Conservation (phyloP, 1,284 basidiomycete species). For the Meira nashicola region DNA sequence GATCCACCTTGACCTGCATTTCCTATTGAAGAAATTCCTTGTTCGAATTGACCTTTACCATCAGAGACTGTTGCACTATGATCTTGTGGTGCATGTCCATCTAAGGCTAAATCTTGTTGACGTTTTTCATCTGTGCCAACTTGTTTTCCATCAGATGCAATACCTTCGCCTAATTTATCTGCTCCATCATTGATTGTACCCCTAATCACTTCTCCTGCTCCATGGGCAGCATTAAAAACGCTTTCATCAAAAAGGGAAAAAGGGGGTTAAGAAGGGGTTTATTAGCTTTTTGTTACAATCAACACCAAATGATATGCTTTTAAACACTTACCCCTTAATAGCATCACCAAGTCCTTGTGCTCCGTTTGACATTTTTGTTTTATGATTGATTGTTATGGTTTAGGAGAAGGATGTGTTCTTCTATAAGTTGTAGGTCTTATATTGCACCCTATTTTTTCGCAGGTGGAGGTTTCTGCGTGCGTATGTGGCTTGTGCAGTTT, state of each 20-base stretch:
- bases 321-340: slow-evolving; percentile 39
- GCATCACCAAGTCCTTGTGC: slow-evolving; percentile 30
- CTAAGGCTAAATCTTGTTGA: neutral
- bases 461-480: too few species aligned
- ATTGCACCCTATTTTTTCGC: too few species aligned
- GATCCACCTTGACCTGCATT: slow-evolving; percentile 7
- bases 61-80: neutral
- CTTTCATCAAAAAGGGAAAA: slow-evolving; percentile 12
- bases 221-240: slow-evolving; percentile 25
- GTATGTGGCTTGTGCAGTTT: too few species aligned
- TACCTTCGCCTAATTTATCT: slow-evolving; percentile 33
- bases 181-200: slow-evolving; percentile 34
- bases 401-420: too few species aligned
- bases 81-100: neutral
- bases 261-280: neutral
- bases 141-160: slow-evolving; percentile 4
- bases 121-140: neutral
- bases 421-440: too few species aligned
- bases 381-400: too few species aligned
- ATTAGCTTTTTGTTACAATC: neutral
- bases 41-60: slow-evolving; percentile 5
- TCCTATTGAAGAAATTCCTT: slow-evolving; percentile 6
- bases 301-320: neutral
- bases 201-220: slow-evolving; percentile 35
- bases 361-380: neutral